These are phyloP conservation scores for Asterochloris sp. DNA, from an alignment of 139 green algal species.

Conservation along the genomic window DNA sequence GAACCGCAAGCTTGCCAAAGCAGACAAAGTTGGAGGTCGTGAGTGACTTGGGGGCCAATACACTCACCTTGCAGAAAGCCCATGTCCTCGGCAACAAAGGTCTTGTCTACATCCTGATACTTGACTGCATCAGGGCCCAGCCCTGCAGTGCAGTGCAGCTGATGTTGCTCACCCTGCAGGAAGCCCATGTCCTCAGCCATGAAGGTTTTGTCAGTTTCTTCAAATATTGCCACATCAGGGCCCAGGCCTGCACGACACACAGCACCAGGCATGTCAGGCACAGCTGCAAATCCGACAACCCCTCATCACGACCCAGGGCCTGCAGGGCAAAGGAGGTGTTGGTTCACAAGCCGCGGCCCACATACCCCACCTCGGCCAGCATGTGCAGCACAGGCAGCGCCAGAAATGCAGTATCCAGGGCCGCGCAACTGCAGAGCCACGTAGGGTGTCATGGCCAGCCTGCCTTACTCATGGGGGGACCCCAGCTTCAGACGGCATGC, in stretches of 20 bases:
- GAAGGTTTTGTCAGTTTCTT: not conserved
- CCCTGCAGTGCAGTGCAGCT: too few relatives aligned
- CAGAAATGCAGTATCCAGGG: not conserved
- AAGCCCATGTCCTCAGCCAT: conserved; percentile 10
- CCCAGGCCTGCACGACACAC: not conserved
- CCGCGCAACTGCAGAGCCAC: too few relatives aligned
- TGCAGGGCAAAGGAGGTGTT: not conserved
- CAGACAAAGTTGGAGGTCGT: too few relatives aligned
- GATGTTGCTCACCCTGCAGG: not conserved
- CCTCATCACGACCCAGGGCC: not conserved
- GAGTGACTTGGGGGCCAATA: too few relatives aligned
- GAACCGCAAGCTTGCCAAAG: too few relatives aligned
- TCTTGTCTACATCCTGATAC: too few relatives aligned
- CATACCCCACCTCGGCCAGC: not conserved
- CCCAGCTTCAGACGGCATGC: too few relatives aligned
- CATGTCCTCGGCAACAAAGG: too few relatives aligned
- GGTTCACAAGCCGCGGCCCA: not conserved
- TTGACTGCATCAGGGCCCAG: too few relatives aligned
- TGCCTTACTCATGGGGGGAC: too few relatives aligned
- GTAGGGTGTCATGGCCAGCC: too few relatives aligned
- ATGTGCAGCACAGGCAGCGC: not conserved
- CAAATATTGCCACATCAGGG: not conserved
- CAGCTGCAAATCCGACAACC: not conserved
- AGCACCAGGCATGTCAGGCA: not conserved
- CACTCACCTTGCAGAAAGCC: too few relatives aligned